Percentiles rank a stretch among this genome's conserved stretches.
Evolutionary conservation across 2,329 filamentous ascomycete species (phyloP).

Genomic region (Talaromyces sp.): DNA sequence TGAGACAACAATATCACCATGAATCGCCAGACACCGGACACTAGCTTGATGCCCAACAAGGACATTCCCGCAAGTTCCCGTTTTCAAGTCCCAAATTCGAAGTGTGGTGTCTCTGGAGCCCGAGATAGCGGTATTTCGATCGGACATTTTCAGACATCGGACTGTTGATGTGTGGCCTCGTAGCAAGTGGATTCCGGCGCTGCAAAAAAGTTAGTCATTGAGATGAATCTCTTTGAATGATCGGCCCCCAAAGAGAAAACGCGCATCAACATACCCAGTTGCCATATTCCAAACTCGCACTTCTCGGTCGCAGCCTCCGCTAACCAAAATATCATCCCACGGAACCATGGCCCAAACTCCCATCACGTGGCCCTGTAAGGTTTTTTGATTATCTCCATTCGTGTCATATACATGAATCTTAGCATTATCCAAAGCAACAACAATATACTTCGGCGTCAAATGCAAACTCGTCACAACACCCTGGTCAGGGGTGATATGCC

Average conservation of each 20-base stretch:
- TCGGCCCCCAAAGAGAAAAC: slow-evolving; percentile 10
- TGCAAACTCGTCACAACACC: slow-evolving; percentile 96
- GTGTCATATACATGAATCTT: slow-evolving; percentile 98
- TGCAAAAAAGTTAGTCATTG: slow-evolving; percentile 36
- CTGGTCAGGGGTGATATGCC: slow-evolving; percentile 93
- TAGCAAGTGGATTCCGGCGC: slow-evolving; percentile 76
- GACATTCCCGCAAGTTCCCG: slow-evolving; percentile 86
- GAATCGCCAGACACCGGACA: slow-evolving; percentile 91
- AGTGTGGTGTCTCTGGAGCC: slow-evolving; percentile 94
- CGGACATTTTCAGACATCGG: slow-evolving; percentile 95
- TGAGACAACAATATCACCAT: slow-evolving; percentile 95
- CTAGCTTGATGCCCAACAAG: slow-evolving; percentile 94
- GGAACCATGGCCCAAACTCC: slow-evolving; percentile 99
- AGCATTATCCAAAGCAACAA: slow-evolving; percentile 95
- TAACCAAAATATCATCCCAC: slow-evolving; percentile 93
- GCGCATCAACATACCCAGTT: slow-evolving; percentile 67
- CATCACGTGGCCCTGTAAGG: slow-evolving; percentile 94
- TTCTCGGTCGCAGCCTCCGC: slow-evolving; percentile 93
- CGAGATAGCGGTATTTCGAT: slow-evolving; percentile 90
- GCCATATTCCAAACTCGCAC: slow-evolving; percentile 96
- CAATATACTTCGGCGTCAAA: slow-evolving; percentile 92
- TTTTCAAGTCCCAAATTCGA: slow-evolving; percentile 90
- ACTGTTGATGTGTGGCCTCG: slow-evolving; percentile 97
- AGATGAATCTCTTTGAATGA: neutral
- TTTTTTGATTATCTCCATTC: slow-evolving; percentile 83